These are phyloP conservation scores for Pisolithus microcarpus DNA, from an alignment of 768 basidiomycete genomes.

Conservation along the genomic window DNA sequence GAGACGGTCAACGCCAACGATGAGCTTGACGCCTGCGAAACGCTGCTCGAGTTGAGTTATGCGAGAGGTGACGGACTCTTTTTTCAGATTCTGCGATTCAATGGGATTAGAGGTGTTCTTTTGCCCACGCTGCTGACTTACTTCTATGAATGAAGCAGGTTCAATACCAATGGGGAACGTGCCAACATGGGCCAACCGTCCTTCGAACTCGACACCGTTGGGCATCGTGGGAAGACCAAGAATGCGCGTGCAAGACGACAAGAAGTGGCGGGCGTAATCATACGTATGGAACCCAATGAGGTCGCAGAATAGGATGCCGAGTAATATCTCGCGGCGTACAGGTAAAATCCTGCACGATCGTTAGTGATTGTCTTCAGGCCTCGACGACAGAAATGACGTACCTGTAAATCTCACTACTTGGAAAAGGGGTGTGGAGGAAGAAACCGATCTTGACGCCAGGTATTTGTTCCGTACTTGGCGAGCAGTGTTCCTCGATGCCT, in stretches of 20 bases:
- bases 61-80: constrained; percentile 73
- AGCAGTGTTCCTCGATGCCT: constrained; percentile 49
- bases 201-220: constrained; percentile 94
- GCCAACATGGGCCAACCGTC: constrained; percentile 91
- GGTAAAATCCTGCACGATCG: constrained; percentile 70
- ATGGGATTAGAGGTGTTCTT: constrained; percentile 3
- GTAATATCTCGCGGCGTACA: constrained; percentile 94
- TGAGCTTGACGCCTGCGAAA: constrained; percentile 92
- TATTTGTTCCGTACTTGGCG: constrained; percentile 33
- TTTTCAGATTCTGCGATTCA: constrained; percentile 59
- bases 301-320: constrained; percentile 92
- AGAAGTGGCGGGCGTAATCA: constrained; percentile 98
- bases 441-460: constrained; percentile 91
- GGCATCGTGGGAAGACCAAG: constrained; percentile 94
- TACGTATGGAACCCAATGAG: constrained; percentile 99
- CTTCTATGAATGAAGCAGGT: constrained; percentile 83
- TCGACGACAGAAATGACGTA: constrained; percentile 31
- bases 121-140: constrained; percentile 22
- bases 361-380: constrained; percentile 2
- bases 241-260: constrained; percentile 96
- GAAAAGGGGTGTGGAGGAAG: constrained; percentile 98
- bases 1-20: constrained; percentile 95
- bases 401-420: constrained; percentile 96
- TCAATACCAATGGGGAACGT: constrained; percentile 99
- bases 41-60: constrained; percentile 78